Conservation (phyloP, 352 stramenopile species). For the Halophytophthora polymorphica region DNA sequence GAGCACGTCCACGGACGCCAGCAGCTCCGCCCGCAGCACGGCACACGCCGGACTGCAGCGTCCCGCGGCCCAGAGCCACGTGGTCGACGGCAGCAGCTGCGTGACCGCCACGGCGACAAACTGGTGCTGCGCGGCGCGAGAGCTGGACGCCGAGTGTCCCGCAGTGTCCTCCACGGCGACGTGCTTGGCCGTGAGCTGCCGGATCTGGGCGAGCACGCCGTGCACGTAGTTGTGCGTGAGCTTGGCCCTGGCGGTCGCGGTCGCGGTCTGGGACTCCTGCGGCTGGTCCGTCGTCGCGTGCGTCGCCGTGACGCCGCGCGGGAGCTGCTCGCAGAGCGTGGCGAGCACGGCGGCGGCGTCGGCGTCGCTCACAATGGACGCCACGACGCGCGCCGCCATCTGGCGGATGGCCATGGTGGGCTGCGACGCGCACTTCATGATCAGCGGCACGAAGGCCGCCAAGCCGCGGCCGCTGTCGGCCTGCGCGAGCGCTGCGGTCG, state of each 20-base stretch:
- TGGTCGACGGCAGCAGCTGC: slow-evolving; percentile 35
- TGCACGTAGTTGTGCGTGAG: slow-evolving; percentile 66
- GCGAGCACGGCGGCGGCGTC: slow-evolving; percentile 43
- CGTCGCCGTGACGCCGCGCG: slow-evolving; percentile 29
- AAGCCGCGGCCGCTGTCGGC: slow-evolving; percentile 20
- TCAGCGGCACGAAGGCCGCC: slow-evolving; percentile 59
- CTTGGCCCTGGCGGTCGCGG: neutral
- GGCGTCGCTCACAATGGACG: slow-evolving; percentile 56
- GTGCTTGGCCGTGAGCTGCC: slow-evolving; percentile 44
- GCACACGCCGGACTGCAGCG: slow-evolving; percentile 24
- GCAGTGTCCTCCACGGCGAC: slow-evolving; percentile 11
- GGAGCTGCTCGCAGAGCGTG: slow-evolving; percentile 36
- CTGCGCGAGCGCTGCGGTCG: slow-evolving; percentile 7
- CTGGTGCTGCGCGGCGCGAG: slow-evolving; percentile 10
- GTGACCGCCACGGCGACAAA: slow-evolving; percentile 29
- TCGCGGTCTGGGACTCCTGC: neutral
- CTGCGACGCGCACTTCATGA: slow-evolving; percentile 64
- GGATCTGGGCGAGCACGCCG: slow-evolving; percentile 59
- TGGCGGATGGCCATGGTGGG: slow-evolving; percentile 71
- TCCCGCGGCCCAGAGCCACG: slow-evolving; percentile 44
- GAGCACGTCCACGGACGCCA: slow-evolving; percentile 48
- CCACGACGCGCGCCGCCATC: slow-evolving; percentile 79
- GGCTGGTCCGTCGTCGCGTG: neutral
- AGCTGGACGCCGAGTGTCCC: slow-evolving; percentile 5
- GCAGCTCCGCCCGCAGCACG: slow-evolving; percentile 45